Conservation (phyloP, 208 protist genomes). For the Trypanosoma cruzi region DNA sequence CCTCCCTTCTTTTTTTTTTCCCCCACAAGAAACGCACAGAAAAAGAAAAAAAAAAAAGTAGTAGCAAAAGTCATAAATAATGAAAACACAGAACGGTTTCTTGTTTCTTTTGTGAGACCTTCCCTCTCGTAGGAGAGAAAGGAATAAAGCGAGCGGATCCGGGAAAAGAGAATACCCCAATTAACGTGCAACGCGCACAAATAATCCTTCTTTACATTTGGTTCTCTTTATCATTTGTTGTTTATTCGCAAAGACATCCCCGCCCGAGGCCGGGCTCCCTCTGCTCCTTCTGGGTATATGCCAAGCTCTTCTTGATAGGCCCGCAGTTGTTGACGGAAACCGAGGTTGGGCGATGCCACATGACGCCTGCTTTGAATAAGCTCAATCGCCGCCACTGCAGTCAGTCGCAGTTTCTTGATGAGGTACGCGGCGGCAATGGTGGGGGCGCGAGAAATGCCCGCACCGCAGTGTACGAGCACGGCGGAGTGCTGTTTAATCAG, state of each 20-base stretch:
- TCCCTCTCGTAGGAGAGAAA: conserved; percentile 2
- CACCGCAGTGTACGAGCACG: conserved; percentile 85
- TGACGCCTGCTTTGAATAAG: conserved; percentile 50
- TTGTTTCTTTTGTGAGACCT: no score
- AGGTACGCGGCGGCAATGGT: conserved; percentile 77
- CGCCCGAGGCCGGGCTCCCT: no score
- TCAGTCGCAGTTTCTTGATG: conserved; percentile 67
- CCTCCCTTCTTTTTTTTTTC: background rate
- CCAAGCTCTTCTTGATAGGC: conserved; percentile 34
- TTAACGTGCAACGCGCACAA: no score
- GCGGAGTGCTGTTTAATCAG: conserved; percentile 40
- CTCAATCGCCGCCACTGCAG: conserved; percentile 43
- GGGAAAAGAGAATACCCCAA: no score
- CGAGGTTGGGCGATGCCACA: conserved; percentile 65
- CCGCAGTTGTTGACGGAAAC: conserved; percentile 64
- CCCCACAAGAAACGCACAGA: no score
- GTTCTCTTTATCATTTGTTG: no score
- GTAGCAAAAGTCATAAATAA: no score
- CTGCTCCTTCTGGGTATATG: background rate
- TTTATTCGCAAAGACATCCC: no score
- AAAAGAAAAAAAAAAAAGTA: no score
- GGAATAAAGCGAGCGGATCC: conserved; percentile 6
- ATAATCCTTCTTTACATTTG: no score
- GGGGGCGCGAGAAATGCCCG: conserved; percentile 82
- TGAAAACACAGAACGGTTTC: no score